Evolutionary conservation across 805 yeast species (phyloP).

Genomic region (Starmerella ratchasimensis): DNA sequence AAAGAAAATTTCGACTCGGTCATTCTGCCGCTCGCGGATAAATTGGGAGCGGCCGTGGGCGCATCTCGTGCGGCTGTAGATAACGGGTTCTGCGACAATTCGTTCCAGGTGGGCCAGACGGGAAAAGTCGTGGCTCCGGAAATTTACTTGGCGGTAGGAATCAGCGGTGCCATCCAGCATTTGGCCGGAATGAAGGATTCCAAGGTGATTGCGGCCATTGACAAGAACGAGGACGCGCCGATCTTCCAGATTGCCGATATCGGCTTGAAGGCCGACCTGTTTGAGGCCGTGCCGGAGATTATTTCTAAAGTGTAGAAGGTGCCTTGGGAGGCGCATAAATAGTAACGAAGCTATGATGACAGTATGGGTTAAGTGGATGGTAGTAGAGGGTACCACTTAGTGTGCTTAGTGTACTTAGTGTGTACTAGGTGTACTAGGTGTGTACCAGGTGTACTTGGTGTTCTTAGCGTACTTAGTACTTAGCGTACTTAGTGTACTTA

Average conservation of each 20-base stretch:
- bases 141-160: conserved; percentile 81
- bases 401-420: too few species aligned
- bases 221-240: conserved; percentile 89
- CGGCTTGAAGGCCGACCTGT: conserved; percentile 80
- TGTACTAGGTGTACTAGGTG: too few species aligned
- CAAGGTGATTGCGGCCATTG: conserved; percentile 83
- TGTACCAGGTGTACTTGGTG: too few species aligned
- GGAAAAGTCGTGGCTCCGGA: conserved; percentile 98
- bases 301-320: conserved; percentile 43
- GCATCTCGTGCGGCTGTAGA: conserved; percentile 98
- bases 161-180: conserved; percentile 96
- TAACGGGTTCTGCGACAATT: conserved; percentile 87
- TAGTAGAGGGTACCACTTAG: too few species aligned
- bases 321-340: too few species aligned
- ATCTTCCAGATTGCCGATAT: conserved; percentile 83
- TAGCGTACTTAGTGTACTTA: too few species aligned
- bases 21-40: conserved; percentile 70
- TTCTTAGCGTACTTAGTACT: too few species aligned
- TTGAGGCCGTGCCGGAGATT: conserved; percentile 79
- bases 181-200: conserved; percentile 97
- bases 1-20: conserved; percentile 72
- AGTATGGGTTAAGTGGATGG: too few species aligned
- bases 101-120: conserved; percentile 94
- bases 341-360: too few species aligned
- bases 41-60: conserved; percentile 84